Evolutionary conservation across 208 protist genomes (phyloP).

Genomic region (Acanthamoeba healyi): DNA sequence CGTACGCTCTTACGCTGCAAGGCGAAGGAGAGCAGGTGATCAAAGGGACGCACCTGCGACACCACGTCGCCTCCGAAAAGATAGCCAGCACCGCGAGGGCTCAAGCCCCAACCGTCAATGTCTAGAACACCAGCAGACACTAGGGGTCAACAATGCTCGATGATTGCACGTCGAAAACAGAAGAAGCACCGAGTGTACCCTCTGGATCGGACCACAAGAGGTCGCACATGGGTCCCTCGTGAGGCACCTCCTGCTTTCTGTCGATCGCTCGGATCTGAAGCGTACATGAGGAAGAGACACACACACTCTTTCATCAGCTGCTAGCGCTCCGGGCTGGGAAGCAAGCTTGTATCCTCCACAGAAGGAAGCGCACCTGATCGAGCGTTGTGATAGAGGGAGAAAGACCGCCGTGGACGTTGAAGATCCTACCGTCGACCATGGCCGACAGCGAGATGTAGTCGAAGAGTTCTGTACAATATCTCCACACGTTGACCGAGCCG

Average conservation of each 20-base stretch:
- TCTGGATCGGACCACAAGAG: slow-evolving; percentile 99
- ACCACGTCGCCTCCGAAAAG: slow-evolving; percentile 99
- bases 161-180: background rate
- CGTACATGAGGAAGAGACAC: background rate
- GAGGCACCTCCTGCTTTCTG: slow-evolving; percentile 97
- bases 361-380: slow-evolving; percentile 87
- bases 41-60: slow-evolving; percentile 77
- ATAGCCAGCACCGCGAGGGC: slow-evolving; percentile 98
- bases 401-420: slow-evolving; percentile 99
- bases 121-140: slow-evolving; percentile 75
- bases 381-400: slow-evolving; percentile 98
- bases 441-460: slow-evolving; percentile 99
- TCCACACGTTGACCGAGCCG: slow-evolving; percentile 99
- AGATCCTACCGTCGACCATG: slow-evolving; percentile 98
- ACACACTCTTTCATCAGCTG: no score
- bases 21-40: background rate
- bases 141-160: background rate
- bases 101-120: slow-evolving; percentile 97
- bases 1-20: background rate
- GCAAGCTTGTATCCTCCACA: no score
- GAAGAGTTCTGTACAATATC: slow-evolving; percentile 99
- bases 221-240: slow-evolving; percentile 99
- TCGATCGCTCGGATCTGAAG: slow-evolving; percentile 89
- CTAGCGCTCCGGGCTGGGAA: no score
- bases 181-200: background rate